These are phyloP conservation scores for Diplodia corticola DNA, from an alignment of 2,329 filamentous ascomycete genomes.

Conservation along the genomic window DNA sequence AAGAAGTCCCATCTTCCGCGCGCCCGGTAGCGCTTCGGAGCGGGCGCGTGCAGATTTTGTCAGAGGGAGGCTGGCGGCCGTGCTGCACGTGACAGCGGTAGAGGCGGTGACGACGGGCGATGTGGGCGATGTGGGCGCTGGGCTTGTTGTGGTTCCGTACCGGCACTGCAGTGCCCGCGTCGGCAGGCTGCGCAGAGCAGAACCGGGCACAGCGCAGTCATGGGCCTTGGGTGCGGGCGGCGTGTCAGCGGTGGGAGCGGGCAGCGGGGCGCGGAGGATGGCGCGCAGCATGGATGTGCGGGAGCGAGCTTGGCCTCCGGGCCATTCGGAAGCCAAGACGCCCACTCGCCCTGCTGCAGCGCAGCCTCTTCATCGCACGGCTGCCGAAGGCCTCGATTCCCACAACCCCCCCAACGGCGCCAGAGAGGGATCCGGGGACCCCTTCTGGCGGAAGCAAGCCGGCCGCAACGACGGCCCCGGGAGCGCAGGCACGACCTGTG, in stretches of 20 bases:
- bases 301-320: constrained; percentile 1
- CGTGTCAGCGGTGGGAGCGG: background rate
- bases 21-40: constrained; percentile 16
- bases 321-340: constrained; percentile 5
- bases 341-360: background rate
- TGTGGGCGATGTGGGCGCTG: background rate
- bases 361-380: background rate
- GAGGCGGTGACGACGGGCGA: background rate
- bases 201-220: background rate
- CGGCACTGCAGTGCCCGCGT: background rate
- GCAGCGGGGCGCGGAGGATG: constrained; percentile 4
- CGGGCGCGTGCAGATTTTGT: constrained; percentile 20
- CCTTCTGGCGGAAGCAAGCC: background rate
- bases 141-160: too few species aligned
- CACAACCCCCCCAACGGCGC: background rate
- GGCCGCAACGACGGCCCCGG: constrained; percentile 6
- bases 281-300: constrained; percentile 5
- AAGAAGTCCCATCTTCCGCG: constrained; percentile 15
- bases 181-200: background rate
- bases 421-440: background rate
- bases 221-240: background rate
- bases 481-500: too few species aligned
- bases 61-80: background rate
- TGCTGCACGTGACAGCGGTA: background rate
- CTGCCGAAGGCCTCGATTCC: constrained; percentile 9